These are phyloP conservation scores for Tulasnella sp. DNA, from an alignment of 768 basidiomycete genomes.

Conservation along the genomic window DNA sequence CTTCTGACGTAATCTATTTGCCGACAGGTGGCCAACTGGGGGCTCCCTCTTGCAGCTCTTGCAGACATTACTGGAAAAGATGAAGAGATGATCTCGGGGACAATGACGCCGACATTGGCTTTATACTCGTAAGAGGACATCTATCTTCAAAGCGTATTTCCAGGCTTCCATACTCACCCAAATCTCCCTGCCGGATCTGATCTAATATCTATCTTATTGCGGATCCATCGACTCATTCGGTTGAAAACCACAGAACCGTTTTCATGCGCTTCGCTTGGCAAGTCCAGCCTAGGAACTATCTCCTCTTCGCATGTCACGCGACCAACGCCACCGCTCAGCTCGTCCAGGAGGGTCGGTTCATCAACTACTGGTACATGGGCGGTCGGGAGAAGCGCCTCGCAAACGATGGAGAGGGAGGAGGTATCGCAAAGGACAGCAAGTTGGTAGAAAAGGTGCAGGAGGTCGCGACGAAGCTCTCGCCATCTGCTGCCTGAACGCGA, in stretches of 20 bases:
- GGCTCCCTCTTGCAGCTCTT: constrained; percentile 87
- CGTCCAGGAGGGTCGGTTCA: constrained; percentile 72
- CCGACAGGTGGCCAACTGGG: constrained; percentile 91
- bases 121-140: constrained; percentile 74
- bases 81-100: constrained; percentile 92
- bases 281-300: constrained; percentile 91
- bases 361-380: constrained; percentile 85
- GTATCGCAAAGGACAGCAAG: constrained; percentile 14
- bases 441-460: constrained; percentile 18
- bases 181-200: no score
- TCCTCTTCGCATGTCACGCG: constrained; percentile 86
- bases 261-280: constrained; percentile 98
- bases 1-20: constrained; percentile 8
- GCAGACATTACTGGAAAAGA: constrained; percentile 76
- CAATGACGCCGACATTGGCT: constrained; percentile 87
- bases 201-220: no score
- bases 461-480: constrained; percentile 32
- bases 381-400: constrained; percentile 63
- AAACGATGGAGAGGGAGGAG: constrained; percentile 22
- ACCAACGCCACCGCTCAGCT: constrained; percentile 85
- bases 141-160: no score
- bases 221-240: constrained; percentile 22
- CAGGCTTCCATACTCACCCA: constrained; percentile 10
- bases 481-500: constrained; percentile 29
- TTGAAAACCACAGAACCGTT: constrained; percentile 39